Base-by-base conservation (phyloP, 805 yeast genomes). In the Kurtzmaniella fragi region DNA sequence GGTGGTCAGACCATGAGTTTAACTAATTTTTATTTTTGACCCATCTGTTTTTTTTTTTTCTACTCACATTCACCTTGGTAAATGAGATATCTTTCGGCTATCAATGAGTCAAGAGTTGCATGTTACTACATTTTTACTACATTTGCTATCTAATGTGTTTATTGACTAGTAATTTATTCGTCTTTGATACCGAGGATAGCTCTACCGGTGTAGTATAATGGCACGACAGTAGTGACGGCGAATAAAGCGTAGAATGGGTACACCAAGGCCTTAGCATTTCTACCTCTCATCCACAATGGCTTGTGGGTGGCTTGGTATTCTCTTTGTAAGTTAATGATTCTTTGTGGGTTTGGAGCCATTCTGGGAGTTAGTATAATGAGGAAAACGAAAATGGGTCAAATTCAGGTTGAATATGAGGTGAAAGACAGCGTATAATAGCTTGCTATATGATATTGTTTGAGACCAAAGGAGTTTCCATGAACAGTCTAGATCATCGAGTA, bases 161-260 rank as follows among this genome's bases (percentile, higher is more conserved):
- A 30, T 30, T 17, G 11, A 14, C 17, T 15, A 17, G 34, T 32
- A 29, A 35, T 30, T 40, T 47, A 47, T 35, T 49, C 57, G 33
- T 48, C 82, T 71, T 83, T 82, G 61, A 82, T 70, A 60, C 89
- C 90, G 31, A 68, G 57, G 47, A 75, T 55, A 50, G 93, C 93
- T 71, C 89, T 80, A 52, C 79, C 85, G 41, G 77, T 59, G 77
- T 79, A 84, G 70, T 66, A 77, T 51, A 82, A 70, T 44, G 93
- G 83, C 44, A 77, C 74, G 43, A 71, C 72, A 37, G 86, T 77
- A 47, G 86, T 70, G 44, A 82, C 72, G 40, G 85, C 68, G 63
- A 85, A 81, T 44, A 80, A 70, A 46, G 85, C 86, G 70, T 74
- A 82, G 76, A 80, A 86, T 58, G 95, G 95, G 67, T 80, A 81